Evolutionary conservation across 768 basidiomycete genomes (phyloP), one percentile per base, ranked within the genome.

Genomic region (Thelephora ganbajun): DNA sequence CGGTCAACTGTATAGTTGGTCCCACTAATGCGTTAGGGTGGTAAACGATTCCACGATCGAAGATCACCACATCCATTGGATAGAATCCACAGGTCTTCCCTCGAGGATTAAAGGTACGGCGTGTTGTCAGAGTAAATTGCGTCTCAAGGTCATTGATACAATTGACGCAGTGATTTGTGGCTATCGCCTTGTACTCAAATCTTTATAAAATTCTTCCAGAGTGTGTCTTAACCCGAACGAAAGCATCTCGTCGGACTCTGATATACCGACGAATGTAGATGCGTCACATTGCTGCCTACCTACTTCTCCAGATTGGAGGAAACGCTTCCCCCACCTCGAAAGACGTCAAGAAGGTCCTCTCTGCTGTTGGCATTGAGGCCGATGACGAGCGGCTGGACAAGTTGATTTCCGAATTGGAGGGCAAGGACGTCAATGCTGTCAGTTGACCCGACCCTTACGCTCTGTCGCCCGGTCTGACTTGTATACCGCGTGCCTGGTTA

Each of bases 41-140:
- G 56, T 51, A 52, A 33, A 34, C 42, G 47, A 49, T 42, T 34
- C 34, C 39, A 48, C 48, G 44, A 43, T 44, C 44, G 18, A 56
- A 56, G 61, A 63, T 61, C 63, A 52, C 50, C 52, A 50, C 58
- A 56, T 58, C 57, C 65, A 60, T 78, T 76, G 80, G 82, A 76
- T 82, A 89, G 85, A 86, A 87, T 76, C 86, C 79, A 80, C 85
- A 85, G 77, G 83, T 91, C 87, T 76, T 90, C 87, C 86, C 61
- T 71, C 53, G 73, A 62, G 87, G 88, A 89, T 90, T 90, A 90
- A 91, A 81, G 65, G 81, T 78, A 30, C 9, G 26, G 56, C 55
- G 56, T 54, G 41, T 33, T 45, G n/a, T 13, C 43, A 23, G 51
- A 42, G 19, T 35, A 26, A 7, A 14, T 45, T 22, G 33, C 18